Conservation (phyloP, 2,329 filamentous ascomycete species). For the Fusarium haematococcum region DNA sequence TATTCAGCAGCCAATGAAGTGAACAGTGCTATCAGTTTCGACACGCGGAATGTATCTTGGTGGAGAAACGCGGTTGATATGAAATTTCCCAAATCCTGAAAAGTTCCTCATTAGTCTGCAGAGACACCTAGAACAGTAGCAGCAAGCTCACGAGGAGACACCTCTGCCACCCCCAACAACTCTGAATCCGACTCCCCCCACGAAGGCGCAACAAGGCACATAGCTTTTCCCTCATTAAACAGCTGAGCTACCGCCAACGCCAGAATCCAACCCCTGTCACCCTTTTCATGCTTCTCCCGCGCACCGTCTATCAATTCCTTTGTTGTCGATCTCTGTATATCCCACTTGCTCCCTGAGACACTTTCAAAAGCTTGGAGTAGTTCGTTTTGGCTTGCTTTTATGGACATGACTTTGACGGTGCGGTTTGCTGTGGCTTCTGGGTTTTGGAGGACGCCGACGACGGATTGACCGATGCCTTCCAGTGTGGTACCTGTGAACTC, state of each 20-base stretch:
- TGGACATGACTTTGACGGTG: slow-evolving; percentile 22
- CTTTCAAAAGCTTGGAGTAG: slow-evolving; percentile 15
- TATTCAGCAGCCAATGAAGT: background rate
- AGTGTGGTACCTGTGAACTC: slow-evolving; percentile 26
- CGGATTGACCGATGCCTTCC: slow-evolving; percentile 26
- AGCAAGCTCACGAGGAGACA: slow-evolving; percentile 4
- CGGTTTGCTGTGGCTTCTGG: slow-evolving; percentile 22
- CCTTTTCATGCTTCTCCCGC: slow-evolving; percentile 10
- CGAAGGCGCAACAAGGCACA: slow-evolving; percentile 11
- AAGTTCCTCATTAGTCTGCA: background rate
- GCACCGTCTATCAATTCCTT: slow-evolving; percentile 15
- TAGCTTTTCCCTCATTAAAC: slow-evolving; percentile 7
- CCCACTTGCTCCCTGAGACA: slow-evolving; percentile 7
- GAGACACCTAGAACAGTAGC: background rate
- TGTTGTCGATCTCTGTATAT: slow-evolving; percentile 2
- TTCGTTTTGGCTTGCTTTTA: slow-evolving; percentile 30
- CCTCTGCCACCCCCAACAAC: slow-evolving; percentile 5
- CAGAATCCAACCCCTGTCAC: slow-evolving; percentile 19
- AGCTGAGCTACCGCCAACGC: slow-evolving; percentile 30
- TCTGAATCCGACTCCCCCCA: slow-evolving; percentile 27
- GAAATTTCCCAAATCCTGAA: background rate
- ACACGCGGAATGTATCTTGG: no score
- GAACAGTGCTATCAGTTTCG: background rate
- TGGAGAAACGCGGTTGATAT: background rate
- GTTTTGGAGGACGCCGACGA: slow-evolving; percentile 23